Percentiles rank a stretch among this genome's conserved stretches.
Evolutionary conservation across 768 basidiomycete species (phyloP).

Genomic region (Phylloporus sp.): DNA sequence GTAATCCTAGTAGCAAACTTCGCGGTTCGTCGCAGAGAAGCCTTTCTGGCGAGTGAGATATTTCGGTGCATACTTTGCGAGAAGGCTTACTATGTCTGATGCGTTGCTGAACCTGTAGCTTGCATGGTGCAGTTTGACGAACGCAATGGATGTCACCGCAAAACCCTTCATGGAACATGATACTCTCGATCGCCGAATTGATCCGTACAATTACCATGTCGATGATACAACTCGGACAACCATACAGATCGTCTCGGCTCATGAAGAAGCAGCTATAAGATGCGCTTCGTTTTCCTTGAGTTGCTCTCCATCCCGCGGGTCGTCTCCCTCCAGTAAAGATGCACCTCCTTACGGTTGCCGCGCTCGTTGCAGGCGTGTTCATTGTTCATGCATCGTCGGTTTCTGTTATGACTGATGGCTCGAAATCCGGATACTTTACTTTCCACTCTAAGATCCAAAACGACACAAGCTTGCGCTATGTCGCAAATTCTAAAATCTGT

Average conservation of each 20-base stretch:
- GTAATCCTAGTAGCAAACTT: too few species aligned
- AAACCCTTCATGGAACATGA: too few species aligned
- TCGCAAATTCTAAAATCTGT: slow-evolving; percentile 58
- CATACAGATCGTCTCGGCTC: background rate
- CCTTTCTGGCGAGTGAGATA: too few species aligned
- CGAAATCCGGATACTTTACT: background rate
- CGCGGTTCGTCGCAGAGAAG: too few species aligned
- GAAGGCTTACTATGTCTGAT: too few species aligned
- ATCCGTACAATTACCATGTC: background rate
- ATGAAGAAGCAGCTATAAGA: background rate
- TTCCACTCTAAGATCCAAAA: slow-evolving; percentile 19
- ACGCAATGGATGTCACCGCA: too few species aligned
- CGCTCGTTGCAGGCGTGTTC: background rate
- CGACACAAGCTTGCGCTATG: slow-evolving; percentile 40
- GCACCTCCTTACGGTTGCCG: slow-evolving; percentile 4
- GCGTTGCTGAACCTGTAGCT: too few species aligned
- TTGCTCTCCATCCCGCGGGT: background rate
- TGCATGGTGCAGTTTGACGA: too few species aligned
- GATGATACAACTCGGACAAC: too few species aligned
- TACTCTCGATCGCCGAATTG: background rate
- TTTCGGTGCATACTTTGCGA: too few species aligned
- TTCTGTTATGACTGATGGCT: background rate
- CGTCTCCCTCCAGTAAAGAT: slow-evolving; percentile 8
- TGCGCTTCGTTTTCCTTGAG: background rate
- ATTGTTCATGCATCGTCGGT: slow-evolving; percentile 1